These are phyloP conservation scores for Sparassis latifolia DNA, from an alignment of 1,284 basidiomycete genomes.

Conservation along the genomic window DNA sequence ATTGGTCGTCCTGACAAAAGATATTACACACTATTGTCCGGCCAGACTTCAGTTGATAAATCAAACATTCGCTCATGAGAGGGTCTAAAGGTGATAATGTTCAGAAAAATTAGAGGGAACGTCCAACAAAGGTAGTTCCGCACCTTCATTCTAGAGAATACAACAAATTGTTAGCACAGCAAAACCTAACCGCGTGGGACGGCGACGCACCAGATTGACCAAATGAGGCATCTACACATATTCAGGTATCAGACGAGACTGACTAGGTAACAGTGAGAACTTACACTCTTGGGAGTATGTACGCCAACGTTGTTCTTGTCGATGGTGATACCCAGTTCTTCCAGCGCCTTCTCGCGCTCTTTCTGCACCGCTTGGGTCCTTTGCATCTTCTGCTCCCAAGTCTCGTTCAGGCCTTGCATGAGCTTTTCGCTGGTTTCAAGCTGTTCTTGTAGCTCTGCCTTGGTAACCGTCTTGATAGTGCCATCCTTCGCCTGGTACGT, in stretches of 20 bases:
- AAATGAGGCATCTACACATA: conserved; percentile 78
- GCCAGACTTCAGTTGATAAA: conserved; percentile 92
- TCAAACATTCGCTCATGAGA: conserved; percentile 86
- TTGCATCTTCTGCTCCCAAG: conserved; percentile 94
- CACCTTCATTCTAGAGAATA: conserved; percentile 73
- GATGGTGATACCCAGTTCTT: conserved; percentile 95
- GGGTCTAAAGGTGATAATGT: conserved; percentile 47
- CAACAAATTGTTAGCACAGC: background rate
- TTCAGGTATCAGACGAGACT: background rate
- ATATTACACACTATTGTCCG: conserved; percentile 59
- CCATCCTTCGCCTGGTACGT: conserved; percentile 93
- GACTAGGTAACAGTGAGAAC: conserved; percentile 1
- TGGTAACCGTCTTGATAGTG: conserved; percentile 91
- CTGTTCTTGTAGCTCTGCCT: conserved; percentile 95
- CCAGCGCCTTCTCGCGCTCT: conserved; percentile 93
- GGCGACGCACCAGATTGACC: conserved; percentile 77
- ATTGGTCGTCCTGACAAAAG: conserved; percentile 1
- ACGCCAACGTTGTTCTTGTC: conserved; percentile 95
- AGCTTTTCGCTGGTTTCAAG: conserved; percentile 95
- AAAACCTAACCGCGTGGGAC: background rate
- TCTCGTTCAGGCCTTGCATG: conserved; percentile 94
- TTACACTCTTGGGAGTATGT: conserved; percentile 95
- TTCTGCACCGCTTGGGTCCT: conserved; percentile 94
- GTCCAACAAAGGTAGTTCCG: background rate
- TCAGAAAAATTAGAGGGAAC: conserved; percentile 12